Base-by-base conservation (phyloP, 2,329 filamentous ascomycete species). In the Delphinella strobiligena region DNA sequence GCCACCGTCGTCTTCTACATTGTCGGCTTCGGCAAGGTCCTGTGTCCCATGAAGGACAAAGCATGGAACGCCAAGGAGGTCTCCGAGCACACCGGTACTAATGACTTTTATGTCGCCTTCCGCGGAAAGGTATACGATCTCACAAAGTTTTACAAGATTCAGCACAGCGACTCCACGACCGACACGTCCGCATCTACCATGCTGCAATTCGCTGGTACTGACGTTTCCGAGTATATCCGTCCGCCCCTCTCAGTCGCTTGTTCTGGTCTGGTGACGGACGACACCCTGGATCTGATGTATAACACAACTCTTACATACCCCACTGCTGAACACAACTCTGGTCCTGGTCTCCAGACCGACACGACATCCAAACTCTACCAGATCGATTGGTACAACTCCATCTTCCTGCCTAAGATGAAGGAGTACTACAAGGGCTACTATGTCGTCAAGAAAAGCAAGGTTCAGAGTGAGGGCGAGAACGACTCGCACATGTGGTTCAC, bases 31-130 rank as follows among this genome's bases (percentile, higher is more conserved):
- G 88, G 89, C 24, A 76, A 73, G 40, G 60, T 98, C 1, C 68
- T 96, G 3, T 98, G 91, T 56, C 91, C 91, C 11, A 88, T 94
- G 56, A 83, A 76, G 47, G 76, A 94, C 66, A 95, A 95, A 58
- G 91, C 77, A 2, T 98, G 87, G 87, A 78, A 76, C 38, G 56
- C 64, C 4, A 70, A 69, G 9, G 75, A 98, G 56, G 77, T 95
- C 5, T 52, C 63, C 11, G 72, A 64, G 29, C 89, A 95, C 52
- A 68, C 74, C 49, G 82, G 76, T n/a, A 64, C 71, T 5, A 69
- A 78, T 41, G 82, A 94, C 54, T 95, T 80, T 58, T 98, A 73
- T 65, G 89, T 96, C 52, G 86, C 82, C 51, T 78, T 93, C 49
- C 81, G 80, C 42, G 91, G 91, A 46, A 77, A 78, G 31, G 89